These are phyloP conservation scores for Cutaneotrichosporon cyanovorans DNA, from an alignment of 1,284 basidiomycete species.

Conservation along the genomic window DNA sequence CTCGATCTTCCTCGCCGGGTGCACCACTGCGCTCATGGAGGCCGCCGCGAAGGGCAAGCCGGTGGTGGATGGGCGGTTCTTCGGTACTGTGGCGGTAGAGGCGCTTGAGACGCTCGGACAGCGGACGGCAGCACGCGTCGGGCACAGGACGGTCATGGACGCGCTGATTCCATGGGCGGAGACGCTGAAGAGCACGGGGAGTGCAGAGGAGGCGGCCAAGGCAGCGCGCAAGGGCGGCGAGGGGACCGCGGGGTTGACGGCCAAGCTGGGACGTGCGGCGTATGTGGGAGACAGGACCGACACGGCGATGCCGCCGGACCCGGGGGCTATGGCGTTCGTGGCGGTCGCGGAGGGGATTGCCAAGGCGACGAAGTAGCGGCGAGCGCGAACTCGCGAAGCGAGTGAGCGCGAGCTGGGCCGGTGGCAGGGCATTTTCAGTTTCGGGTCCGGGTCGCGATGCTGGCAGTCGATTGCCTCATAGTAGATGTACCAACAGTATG, in stretches of 20 bases:
- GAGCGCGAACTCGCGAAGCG: too few species aligned
- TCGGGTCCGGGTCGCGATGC: too few species aligned
- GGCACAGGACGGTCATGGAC: constrained; percentile 49
- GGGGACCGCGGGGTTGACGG: constrained; percentile 40
- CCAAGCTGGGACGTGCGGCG: constrained; percentile 47
- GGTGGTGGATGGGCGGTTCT: background rate
- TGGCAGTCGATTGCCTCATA: too few species aligned
- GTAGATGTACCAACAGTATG: too few species aligned
- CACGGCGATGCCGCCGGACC: constrained; percentile 40
- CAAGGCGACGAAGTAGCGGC: constrained; percentile 19
- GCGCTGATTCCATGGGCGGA: constrained; percentile 48
- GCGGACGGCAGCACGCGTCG: constrained; percentile 46
- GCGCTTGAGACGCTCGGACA: constrained; percentile 41
- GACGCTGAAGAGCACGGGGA: constrained; percentile 32
- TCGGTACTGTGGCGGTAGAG: constrained; percentile 17
- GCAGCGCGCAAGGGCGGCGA: constrained; percentile 43
- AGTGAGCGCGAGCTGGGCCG: too few species aligned
- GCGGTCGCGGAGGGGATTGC: constrained; percentile 34
- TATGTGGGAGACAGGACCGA: constrained; percentile 44
- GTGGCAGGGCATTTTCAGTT: too few species aligned
- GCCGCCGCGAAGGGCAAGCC: constrained; percentile 14
- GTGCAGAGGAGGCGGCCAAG: constrained; percentile 36
- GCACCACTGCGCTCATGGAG: constrained; percentile 32
- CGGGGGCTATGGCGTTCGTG: constrained; percentile 43
- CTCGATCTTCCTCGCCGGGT: constrained; percentile 42